These are phyloP conservation scores for Encephalitozoon romaleae DNA, from an alignment of 371 early-diverging fungal species.

Conservation along the genomic window DNA sequence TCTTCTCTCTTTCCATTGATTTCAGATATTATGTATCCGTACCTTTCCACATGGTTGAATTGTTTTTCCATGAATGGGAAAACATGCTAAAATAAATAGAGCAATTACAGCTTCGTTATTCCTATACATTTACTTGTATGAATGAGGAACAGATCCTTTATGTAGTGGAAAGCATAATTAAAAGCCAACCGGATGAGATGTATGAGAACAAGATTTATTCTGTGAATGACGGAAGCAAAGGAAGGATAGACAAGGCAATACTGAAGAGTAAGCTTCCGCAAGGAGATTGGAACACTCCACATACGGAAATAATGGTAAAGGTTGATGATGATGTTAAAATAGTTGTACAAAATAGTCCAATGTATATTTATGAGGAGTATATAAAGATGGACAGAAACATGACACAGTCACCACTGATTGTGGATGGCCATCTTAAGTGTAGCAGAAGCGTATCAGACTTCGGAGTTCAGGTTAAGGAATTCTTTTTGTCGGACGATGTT, in stretches of 20 bases:
- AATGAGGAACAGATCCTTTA: not conserved
- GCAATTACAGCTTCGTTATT: not conserved
- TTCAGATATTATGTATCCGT: constrained; percentile 33
- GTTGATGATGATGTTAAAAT: not conserved
- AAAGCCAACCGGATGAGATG: not conserved
- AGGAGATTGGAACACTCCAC: not conserved
- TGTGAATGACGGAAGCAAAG: not conserved
- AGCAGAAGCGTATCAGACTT: constrained; percentile 72
- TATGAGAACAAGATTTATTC: not conserved
- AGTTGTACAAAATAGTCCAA: constrained; percentile 14
- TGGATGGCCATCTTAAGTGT: constrained; percentile 66
- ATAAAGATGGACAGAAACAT: constrained; percentile 71
- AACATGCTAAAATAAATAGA: not conserved
- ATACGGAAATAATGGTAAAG: constrained; percentile 1
- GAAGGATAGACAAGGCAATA: not conserved
- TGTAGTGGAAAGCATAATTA: not conserved
- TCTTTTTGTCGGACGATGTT: constrained; percentile 57
- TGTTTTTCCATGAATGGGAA: constrained; percentile 11
- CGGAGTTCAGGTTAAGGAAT: constrained; percentile 62
- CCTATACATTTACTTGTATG: not conserved
- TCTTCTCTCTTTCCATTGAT: constrained; percentile 50
- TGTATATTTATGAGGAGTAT: constrained; percentile 64
- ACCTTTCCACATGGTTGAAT: constrained; percentile 4
- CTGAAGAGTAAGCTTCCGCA: not conserved
- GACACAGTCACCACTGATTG: constrained; percentile 75